Evolutionary conservation across 768 basidiomycete genomes (phyloP).

Genomic region (Dendrothele bispora): DNA sequence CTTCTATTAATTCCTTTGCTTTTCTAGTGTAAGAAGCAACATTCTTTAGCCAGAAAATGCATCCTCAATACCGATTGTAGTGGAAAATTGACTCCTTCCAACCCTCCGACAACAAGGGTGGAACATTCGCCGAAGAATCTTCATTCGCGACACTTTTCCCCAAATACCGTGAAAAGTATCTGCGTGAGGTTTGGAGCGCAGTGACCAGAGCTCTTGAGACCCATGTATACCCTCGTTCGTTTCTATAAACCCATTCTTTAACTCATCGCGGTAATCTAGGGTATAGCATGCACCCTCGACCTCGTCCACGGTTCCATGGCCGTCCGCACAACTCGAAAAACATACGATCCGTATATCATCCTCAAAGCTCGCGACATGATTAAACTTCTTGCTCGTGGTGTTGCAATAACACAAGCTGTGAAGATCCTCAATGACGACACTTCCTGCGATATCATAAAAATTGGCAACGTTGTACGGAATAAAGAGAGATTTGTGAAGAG

Average conservation of each 20-base stretch:
- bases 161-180: constrained; percentile 96
- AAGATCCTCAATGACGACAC: constrained; percentile 88
- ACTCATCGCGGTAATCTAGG: constrained; percentile 43
- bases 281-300: constrained; percentile 88
- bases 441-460: constrained; percentile 98
- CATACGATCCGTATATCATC: constrained; percentile 94
- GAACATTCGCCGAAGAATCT: constrained; percentile 91
- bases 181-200: constrained; percentile 92
- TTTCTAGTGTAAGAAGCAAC: constrained; percentile 41
- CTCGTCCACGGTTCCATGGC: constrained; percentile 97
- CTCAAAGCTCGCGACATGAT: constrained; percentile 95
- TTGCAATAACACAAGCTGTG: constrained; percentile 79
- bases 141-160: constrained; percentile 98
- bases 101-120: constrained; percentile 73
- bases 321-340: constrained; percentile 94
- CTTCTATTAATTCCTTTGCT: constrained; percentile 7
- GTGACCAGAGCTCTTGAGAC: constrained; percentile 83
- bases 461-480: constrained; percentile 90
- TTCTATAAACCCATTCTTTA: not conserved
- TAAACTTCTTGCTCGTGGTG: constrained; percentile 92
- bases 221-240: constrained; percentile 49
- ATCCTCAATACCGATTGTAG: constrained; percentile 38
- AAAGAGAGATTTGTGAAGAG: constrained; percentile 97
- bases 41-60: not conserved
- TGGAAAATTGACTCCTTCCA: constrained; percentile 90